Evolutionary conservation across 2,329 filamentous ascomycete genomes (phyloP).

Genomic region (Aspergillus ochraceus): DNA sequence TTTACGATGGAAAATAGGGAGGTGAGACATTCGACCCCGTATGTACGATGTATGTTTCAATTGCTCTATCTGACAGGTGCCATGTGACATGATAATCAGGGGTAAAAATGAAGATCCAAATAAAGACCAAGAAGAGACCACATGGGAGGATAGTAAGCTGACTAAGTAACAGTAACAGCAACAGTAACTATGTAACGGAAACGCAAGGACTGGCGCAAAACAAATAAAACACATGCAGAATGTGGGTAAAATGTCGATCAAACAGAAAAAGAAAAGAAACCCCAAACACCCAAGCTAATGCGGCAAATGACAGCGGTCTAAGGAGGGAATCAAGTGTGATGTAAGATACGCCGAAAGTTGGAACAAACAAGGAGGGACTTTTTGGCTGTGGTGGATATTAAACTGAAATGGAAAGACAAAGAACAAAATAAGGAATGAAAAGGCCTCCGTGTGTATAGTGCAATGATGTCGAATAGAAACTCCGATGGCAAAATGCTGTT

Average conservation of each 20-base stretch:
- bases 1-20: too few species aligned
- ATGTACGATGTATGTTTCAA: background rate
- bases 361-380: slow-evolving; percentile 5
- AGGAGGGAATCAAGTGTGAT: slow-evolving; percentile 8
- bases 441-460: background rate
- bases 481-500: background rate
- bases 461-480: background rate
- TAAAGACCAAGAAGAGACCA: background rate
- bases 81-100: background rate
- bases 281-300: slow-evolving; percentile 13
- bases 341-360: background rate
- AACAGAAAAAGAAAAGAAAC: slow-evolving; percentile 1
- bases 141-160: background rate
- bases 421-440: background rate
- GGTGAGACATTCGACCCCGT: background rate
- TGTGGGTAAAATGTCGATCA: background rate
- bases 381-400: slow-evolving; percentile 6
- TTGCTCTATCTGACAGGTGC: background rate
- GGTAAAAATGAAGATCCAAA: background rate
- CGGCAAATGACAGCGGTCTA: background rate
- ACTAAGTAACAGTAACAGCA: background rate
- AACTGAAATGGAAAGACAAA: background rate
- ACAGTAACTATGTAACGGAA: background rate
- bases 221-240: background rate
- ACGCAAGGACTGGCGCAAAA: background rate